A percentile compares a stretch with the other conserved stretches of the same genome.
Conservation (phyloP, 2,329 filamentous ascomycete genomes). For the Aspergillus novoparasiticus region DNA sequence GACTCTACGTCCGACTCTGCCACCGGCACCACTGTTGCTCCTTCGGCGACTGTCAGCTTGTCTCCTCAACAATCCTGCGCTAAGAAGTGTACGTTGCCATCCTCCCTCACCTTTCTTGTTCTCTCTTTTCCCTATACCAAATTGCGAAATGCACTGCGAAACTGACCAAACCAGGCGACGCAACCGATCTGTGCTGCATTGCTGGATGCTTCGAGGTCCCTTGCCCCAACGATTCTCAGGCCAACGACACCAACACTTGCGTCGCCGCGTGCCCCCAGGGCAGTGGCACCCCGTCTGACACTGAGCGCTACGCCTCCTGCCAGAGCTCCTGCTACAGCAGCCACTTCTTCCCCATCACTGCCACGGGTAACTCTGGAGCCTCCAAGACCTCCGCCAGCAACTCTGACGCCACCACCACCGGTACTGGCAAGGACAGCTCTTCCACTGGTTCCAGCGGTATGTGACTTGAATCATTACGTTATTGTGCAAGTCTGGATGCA, state of each 20-base stretch:
- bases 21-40: conserved; percentile 17
- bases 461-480: not conserved
- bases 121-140: not conserved
- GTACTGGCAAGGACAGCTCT: conserved; percentile 15
- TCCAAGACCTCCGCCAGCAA: conserved; percentile 21
- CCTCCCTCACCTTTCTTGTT: not conserved
- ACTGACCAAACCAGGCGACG: conserved; percentile 35
- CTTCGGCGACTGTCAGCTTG: conserved; percentile 37
- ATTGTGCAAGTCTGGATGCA: not conserved
- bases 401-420: conserved; percentile 15
- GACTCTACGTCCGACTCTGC: conserved; percentile 18
- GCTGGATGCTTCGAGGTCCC: conserved; percentile 55
- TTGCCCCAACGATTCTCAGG: conserved; percentile 54
- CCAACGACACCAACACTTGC: conserved; percentile 55
- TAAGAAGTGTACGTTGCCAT: conserved; percentile 34
- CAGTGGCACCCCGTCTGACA: conserved; percentile 49
- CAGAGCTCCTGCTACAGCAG: conserved; percentile 53
- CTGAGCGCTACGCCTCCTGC: conserved; percentile 51
- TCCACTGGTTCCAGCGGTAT: conserved; percentile 19
- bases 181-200: conserved; percentile 53
- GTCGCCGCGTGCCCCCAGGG: conserved; percentile 57
- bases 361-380: conserved; percentile 23
- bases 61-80: conserved; percentile 39
- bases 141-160: not conserved
- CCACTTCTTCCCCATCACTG: conserved; percentile 48